These are phyloP conservation scores for Pouteria glomerata DNA, from an alignment of 148 eudicot genomes.

Conservation along the genomic window DNA sequence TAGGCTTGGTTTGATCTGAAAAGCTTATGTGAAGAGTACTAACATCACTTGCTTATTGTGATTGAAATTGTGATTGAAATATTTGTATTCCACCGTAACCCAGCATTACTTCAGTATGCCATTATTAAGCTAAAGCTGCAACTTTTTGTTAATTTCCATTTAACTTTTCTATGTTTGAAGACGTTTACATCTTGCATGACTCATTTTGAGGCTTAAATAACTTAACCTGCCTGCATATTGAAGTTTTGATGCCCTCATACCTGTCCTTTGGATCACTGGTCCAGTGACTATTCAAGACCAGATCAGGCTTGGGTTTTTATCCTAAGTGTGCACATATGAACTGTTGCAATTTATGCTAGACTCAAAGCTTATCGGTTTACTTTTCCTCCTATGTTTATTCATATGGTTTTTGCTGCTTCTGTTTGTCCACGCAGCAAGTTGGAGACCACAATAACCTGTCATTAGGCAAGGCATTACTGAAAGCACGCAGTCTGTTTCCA, in stretches of 20 bases:
- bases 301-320: not conserved
- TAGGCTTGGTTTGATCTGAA: too few species aligned
- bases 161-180: too few species aligned
- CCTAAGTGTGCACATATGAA: not conserved
- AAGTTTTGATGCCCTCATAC: not conserved
- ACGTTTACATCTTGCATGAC: not conserved
- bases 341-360: not conserved
- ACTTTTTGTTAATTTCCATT: too few species aligned
- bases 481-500: conserved; percentile 63
- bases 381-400: not conserved
- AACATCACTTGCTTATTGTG: not conserved
- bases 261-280: not conserved
- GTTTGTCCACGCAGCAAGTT: conserved; percentile 32
- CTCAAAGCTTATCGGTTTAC: not conserved
- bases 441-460: conserved; percentile 24
- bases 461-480: conserved; percentile 66
- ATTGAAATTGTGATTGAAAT: too few species aligned
- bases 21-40: not conserved
- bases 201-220: not conserved
- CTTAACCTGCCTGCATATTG: too few species aligned
- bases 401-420: not conserved
- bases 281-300: not conserved
- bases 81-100: too few species aligned
- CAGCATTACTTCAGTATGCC: too few species aligned
- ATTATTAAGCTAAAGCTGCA: too few species aligned